phyloP scores from a whole-genome alignment of 169 alveolate genomes.

The Plasmodium sp. region DNA sequence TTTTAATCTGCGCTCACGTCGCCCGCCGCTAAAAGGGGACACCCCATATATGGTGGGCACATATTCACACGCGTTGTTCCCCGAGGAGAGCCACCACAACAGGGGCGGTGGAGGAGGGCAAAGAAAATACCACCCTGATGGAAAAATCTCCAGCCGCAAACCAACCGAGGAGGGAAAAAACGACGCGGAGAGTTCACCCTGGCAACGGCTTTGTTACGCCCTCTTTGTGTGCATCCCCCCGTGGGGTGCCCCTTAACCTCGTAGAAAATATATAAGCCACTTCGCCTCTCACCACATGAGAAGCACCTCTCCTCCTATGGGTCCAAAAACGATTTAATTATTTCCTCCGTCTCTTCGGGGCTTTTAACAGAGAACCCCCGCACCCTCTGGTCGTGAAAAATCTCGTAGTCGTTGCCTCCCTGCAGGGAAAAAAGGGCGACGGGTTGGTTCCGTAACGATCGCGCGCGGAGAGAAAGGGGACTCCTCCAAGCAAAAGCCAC shows the following conservation, averaged over 20 bases:
- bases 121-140: neutral
- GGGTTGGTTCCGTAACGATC: neutral
- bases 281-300: neutral
- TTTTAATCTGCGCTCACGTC: neutral
- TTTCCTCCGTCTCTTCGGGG: neutral
- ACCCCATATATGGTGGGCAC: neutral
- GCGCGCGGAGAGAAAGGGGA: neutral
- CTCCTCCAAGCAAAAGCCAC: neutral
- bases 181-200: neutral
- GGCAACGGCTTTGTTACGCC: neutral
- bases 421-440: neutral
- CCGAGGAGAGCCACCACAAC: neutral
- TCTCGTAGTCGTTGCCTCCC: neutral
- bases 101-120: neutral
- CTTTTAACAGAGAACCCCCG: neutral
- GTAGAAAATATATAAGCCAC: neutral
- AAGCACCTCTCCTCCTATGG: neutral
- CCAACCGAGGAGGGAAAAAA: neutral
- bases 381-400: neutral
- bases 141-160: neutral
- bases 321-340: neutral
- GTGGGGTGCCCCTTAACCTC: neutral
- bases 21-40: neutral
- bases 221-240: neutral
- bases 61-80: neutral